Base-by-base conservation (phyloP, 805 yeast species). In the Kuraishia ogatae region DNA sequence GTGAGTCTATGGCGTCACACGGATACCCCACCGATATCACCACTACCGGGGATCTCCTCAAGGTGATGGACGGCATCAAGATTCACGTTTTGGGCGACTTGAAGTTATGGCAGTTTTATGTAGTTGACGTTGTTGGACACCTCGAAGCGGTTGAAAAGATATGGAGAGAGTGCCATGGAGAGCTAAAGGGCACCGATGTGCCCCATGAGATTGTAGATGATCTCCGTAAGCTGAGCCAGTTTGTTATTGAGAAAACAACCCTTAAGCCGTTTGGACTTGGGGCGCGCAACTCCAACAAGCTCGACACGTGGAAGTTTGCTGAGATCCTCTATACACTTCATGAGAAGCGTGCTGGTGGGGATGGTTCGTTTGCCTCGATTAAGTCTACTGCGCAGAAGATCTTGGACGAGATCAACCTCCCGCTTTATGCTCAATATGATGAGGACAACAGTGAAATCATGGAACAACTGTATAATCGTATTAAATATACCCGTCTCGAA, bases 21-120 rank as follows among this genome's bases (percentile, higher is more conserved):
- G 88, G 87, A 0, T 82, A 80, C 55, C 91, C 96, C 5, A 77
- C 85, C 0, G 72, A 67, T 0, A 68, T 92, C 50, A 65, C 71
- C 2, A 66, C 69, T 19, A 73, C 74, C 13, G 75, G 70, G 2
- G 96, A 90, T 60, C 68, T 93, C 23, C 71, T 77, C 47, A 67
- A 63, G 29, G 71, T 92, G 23, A 80, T 87, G 76, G 85, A 81
- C 39, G 92, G 89, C 19, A 74, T 93, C 51, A 80, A 82, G 58
- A 66, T 73, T 4, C 84, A 88, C 61, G 97, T 90, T 0, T 63
- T 91, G 26, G 83, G 79, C 24, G 73, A 78, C 3, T 70, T 89
- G 54, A 79, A 83, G 58, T 74, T 93, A 54, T 93, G 99, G 99
- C 91, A 93, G 68, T 93, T 71, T 67, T 94, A 92, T 66, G 92